Conservation (phyloP, 2,329 filamentous ascomycete genomes). For the Aspergillus novoparasiticus region DNA sequence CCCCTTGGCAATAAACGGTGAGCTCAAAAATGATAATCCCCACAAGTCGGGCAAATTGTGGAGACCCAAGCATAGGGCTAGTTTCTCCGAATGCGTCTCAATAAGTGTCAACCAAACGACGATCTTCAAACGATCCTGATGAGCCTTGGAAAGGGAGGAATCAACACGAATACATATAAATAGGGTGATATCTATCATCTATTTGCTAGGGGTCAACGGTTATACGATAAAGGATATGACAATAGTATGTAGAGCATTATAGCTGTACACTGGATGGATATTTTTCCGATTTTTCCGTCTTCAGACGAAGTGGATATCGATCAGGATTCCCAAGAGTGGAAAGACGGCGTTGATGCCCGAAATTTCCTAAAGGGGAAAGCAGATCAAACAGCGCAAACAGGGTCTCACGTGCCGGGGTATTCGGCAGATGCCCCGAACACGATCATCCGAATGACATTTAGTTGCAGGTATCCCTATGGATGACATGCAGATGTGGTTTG, state of each 20-base stretch:
- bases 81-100: background rate
- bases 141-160: too few relatives aligned
- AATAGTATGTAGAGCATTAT: background rate
- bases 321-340: background rate
- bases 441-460: background rate
- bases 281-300: background rate
- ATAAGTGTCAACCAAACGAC: too few relatives aligned
- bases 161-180: background rate
- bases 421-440: background rate
- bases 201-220: background rate
- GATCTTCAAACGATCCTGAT: background rate
- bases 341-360: background rate
- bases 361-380: background rate
- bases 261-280: background rate
- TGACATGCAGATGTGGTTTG: slow-evolving; percentile 1
- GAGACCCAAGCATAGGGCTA: background rate
- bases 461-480: background rate
- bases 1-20: background rate
- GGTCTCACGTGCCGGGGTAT: background rate
- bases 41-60: slow-evolving; percentile 1
- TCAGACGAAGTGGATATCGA: background rate
- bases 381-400: background rate
- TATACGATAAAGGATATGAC: background rate
- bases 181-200: too few relatives aligned
- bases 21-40: background rate